Conservation (phyloP, 2,329 filamentous ascomycete species). For the Aspergillus eucalypticola region DNA sequence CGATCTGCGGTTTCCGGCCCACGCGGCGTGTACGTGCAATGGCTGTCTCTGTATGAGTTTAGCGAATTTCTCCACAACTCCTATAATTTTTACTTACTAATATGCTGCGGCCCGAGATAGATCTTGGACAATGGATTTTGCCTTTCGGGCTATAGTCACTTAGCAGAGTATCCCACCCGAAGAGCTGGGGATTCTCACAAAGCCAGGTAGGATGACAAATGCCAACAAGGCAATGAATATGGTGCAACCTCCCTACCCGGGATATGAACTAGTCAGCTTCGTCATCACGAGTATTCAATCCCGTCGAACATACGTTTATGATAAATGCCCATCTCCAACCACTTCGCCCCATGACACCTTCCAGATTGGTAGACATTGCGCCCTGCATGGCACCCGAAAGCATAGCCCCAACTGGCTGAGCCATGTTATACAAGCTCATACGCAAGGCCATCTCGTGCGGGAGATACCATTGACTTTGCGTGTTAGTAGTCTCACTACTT, state of each 20-base stretch:
- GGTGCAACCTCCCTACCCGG: background rate
- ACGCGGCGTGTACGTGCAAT: slow-evolving; percentile 5
- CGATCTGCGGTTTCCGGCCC: slow-evolving; percentile 4
- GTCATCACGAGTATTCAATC: too few species aligned
- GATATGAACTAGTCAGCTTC: background rate
- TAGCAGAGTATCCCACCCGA: background rate
- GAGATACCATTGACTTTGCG: slow-evolving; percentile 6
- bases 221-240: slow-evolving; percentile 5
- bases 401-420: slow-evolving; percentile 10
- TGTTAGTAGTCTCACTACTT: too few species aligned
- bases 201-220: slow-evolving; percentile 6
- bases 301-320: background rate
- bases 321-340: slow-evolving; percentile 14
- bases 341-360: slow-evolving; percentile 5
- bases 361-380: slow-evolving; percentile 8
- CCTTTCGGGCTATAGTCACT: background rate
- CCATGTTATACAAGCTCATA: slow-evolving; percentile 13
- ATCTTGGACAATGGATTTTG: slow-evolving; percentile 3
- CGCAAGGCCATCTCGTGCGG: slow-evolving; percentile 9
- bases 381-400: slow-evolving; percentile 11
- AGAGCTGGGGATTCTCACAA: background rate
- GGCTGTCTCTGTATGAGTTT: background rate
- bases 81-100: background rate
- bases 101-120: slow-evolving; percentile 1
- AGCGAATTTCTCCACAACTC: background rate